phyloP scores from a whole-genome alignment of 306 rosid species.

The Vigna radiata region DNA sequence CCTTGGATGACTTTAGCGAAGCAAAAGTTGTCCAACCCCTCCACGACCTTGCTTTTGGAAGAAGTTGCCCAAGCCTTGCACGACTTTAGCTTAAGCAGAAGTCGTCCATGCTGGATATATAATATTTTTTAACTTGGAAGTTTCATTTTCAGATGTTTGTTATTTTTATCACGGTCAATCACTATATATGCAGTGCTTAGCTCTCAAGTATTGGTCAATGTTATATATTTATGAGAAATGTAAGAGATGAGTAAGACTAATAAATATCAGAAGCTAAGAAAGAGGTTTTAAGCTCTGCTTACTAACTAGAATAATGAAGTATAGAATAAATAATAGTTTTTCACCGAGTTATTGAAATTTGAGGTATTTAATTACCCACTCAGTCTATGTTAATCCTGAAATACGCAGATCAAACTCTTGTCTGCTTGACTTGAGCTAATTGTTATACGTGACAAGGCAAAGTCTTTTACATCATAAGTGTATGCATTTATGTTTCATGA shows the following conservation, averaged over 20 bases:
- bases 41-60: too few relatives aligned
- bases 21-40: too few relatives aligned
- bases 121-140: neutral
- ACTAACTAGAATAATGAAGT: neutral
- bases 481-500: neutral
- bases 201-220: neutral
- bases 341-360: neutral
- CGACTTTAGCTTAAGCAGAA: too few relatives aligned
- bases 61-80: too few relatives aligned
- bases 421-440: too few relatives aligned
- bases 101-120: neutral
- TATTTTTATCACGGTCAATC: neutral
- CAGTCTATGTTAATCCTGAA: neutral
- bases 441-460: neutral
- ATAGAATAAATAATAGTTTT: neutral
- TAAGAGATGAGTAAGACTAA: neutral
- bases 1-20: too few relatives aligned
- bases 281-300: neutral
- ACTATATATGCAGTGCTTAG: neutral
- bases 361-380: neutral
- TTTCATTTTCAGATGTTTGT: neutral
- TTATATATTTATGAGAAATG: neutral
- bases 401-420: too few relatives aligned
- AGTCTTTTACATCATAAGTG: neutral
- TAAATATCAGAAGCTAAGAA: neutral